Conservation (phyloP, 352 stramenopile species). For the Phytopythium montanum region DNA sequence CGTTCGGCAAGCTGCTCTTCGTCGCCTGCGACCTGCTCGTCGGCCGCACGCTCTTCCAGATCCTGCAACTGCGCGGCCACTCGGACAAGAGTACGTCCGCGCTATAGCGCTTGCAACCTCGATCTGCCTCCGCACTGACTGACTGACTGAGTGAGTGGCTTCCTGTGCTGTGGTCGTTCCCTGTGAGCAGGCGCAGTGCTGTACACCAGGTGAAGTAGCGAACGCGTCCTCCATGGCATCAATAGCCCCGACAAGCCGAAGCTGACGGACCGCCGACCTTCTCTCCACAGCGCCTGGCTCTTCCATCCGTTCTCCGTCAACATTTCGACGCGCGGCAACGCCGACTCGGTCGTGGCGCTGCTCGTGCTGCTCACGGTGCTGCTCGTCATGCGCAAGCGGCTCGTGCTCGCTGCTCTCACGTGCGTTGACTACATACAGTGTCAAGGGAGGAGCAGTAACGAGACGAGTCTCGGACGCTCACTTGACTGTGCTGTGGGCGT, state of each 20-base stretch:
- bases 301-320: slow-evolving; percentile 99
- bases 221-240: neutral
- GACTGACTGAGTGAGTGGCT: no score
- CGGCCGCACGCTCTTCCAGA: slow-evolving; percentile 87
- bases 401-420: slow-evolving; percentile 66
- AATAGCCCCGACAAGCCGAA: neutral
- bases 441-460: neutral
- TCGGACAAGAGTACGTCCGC: slow-evolving; percentile 34
- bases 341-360: slow-evolving; percentile 93
- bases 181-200: slow-evolving; percentile 39
- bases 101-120: neutral
- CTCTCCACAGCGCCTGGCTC: slow-evolving; percentile 87
- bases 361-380: slow-evolving; percentile 93
- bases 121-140: neutral
- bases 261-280: neutral
- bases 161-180: neutral
- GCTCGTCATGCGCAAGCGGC: slow-evolving; percentile 76
- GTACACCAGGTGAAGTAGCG: slow-evolving; percentile 73
- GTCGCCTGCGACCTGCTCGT: slow-evolving; percentile 92
- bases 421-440: slow-evolving; percentile 29
- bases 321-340: slow-evolving; percentile 98
- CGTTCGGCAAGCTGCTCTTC: slow-evolving; percentile 96
- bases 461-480: neutral
- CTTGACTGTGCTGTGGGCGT: neutral
- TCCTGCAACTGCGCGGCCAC: slow-evolving; percentile 69